Evolutionary conservation across 2,329 filamentous ascomycete species (phyloP), one percentile per base, ranked within the genome.

Genomic region (Apiospora phragmitis): DNA sequence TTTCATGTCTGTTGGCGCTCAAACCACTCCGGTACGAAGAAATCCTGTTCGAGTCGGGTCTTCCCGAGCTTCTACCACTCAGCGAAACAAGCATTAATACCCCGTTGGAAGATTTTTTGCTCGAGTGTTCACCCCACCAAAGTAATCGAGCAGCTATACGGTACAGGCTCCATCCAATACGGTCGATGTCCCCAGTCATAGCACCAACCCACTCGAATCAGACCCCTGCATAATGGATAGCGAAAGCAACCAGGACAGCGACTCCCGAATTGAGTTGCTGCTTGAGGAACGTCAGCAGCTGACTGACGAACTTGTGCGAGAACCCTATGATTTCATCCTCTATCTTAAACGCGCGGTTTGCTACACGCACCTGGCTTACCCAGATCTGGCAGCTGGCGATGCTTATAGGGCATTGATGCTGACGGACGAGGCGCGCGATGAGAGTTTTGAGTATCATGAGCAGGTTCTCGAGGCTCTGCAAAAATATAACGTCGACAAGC

Each of bases 401-500:
- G 94, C 94, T 6, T 98, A 98, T 80, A 92, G 93, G 70, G 94
- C 95, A 1, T 86, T 98, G n/a, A 88, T 97, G 4, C 84, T 99
- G 65, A 88, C 93, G 21, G 95, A 98, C 78, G 94, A 96, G 74
- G 88, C 94, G 45, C 82, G 87, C 73, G 91, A 96, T 70, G 93
- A 95, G 72, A 88, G 89, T 49, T 95, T 93, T 75, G 94, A 98
- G 80, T 97, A 94, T 77, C 92, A 96, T 78, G 90, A 94, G 21
- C 83, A 88, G 75, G 91, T 91, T 11, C 74, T 86, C 8, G 87
- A 89, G 68, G 84, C 87, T 12, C 80, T 92, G 66, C 77, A 83
- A 71, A 75, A 80, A 70, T 82, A 83, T 75, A 73, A 75, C 1
- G 70, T 77, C 29, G 78, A 80, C 2, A 78, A 81, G 0, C 71